Evolutionary conservation across 495 filamentous ascomycete species (phyloP).

Genomic region (Neurospora africana): DNA sequence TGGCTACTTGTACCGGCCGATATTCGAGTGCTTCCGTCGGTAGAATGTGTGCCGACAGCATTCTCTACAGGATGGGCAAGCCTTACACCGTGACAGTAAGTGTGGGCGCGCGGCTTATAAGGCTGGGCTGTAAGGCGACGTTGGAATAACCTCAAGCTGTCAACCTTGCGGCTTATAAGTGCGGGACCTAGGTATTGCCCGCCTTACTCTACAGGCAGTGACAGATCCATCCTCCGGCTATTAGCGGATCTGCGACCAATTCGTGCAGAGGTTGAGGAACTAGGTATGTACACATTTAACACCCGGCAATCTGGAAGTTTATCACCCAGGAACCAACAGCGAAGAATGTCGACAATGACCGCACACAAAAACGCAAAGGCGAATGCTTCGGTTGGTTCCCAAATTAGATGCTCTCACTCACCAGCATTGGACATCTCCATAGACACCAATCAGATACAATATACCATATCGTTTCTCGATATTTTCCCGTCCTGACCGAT

Average conservation of each 20-base stretch:
- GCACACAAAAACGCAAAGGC: neutral
- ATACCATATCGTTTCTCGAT: neutral
- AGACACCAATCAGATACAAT: neutral
- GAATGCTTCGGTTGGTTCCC: neutral
- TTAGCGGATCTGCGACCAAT: neutral
- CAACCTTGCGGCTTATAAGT: neutral
- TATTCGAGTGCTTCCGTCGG: neutral
- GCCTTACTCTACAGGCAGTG: neutral
- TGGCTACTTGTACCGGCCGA: neutral
- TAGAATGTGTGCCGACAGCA: neutral
- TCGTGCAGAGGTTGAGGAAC: neutral
- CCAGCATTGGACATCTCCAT: neutral
- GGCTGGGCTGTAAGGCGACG: neutral
- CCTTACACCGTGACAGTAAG: too few species aligned
- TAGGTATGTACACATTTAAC: neutral
- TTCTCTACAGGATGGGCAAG: neutral
- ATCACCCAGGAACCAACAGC: neutral
- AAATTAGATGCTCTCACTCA: neutral
- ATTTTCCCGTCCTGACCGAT: neutral
- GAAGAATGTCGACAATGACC: neutral
- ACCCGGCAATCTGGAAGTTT: neutral
- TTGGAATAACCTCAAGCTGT: neutral
- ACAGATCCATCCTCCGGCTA: neutral
- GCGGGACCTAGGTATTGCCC: neutral
- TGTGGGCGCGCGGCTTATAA: neutral